These are phyloP conservation scores for Cavenderia fasciculata DNA, from an alignment of 78 protist species.

Conservation along the genomic window DNA sequence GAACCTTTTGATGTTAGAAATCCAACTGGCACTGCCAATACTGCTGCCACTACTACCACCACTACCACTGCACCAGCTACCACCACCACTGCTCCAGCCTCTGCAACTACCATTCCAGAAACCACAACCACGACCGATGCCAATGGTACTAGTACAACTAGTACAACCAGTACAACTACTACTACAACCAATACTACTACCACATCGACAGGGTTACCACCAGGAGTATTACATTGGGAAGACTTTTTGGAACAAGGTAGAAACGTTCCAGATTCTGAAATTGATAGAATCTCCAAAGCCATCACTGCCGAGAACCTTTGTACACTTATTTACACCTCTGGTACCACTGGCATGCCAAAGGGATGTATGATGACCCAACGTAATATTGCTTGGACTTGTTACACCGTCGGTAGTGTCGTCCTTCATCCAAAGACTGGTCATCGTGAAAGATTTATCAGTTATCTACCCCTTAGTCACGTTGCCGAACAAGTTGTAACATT, in stretches of 20 bases:
- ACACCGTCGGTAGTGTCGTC: constrained; percentile 20
- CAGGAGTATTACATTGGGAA: constrained; percentile 44
- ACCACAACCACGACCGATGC: neutral
- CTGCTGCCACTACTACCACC: too few species aligned
- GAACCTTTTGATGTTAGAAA: too few species aligned
- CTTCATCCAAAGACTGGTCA: neutral
- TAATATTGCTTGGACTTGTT: constrained; percentile 46
- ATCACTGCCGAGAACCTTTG: constrained; percentile 35
- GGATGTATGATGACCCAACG: constrained; percentile 90
- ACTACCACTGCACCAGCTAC: too few species aligned
- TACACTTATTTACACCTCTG: constrained; percentile 82
- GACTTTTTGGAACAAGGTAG: constrained; percentile 51
- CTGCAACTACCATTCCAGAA: neutral
- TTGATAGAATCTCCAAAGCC: constrained; percentile 3
- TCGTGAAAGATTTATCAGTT: constrained; percentile 71
- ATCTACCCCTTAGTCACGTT: constrained; percentile 91
- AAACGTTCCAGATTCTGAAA: constrained; percentile 2
- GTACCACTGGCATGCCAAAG: constrained; percentile 90
- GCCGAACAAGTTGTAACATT: constrained; percentile 90
- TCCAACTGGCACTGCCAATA: too few species aligned
- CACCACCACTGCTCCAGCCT: neutral
- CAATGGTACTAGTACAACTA: neutral
- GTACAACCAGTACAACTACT: neutral
- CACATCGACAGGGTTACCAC: neutral
- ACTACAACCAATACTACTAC: neutral